Conservation (phyloP, 1,284 basidiomycete genomes). For the Xanthoconium separans region DNA sequence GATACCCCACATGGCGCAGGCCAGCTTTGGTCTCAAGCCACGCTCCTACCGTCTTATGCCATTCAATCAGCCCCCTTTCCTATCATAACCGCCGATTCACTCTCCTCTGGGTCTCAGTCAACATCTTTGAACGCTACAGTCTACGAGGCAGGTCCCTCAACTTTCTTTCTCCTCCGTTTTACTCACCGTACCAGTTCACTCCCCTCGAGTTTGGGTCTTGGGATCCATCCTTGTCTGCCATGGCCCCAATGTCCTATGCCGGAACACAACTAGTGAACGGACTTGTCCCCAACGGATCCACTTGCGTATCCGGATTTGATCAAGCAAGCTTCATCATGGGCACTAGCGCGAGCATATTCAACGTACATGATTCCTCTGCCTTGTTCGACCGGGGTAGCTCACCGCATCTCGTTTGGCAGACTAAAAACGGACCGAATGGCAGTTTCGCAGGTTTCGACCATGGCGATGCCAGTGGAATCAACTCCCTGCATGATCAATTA, state of each 20-base stretch:
- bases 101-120: slow-evolving; percentile 45
- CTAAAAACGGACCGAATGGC: slow-evolving; percentile 45
- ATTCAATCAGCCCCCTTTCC: slow-evolving; percentile 53
- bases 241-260: slow-evolving; percentile 55
- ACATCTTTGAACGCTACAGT: slow-evolving; percentile 49
- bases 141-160: slow-evolving; percentile 49
- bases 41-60: slow-evolving; percentile 46
- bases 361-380: slow-evolving; percentile 38
- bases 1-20: slow-evolving; percentile 60
- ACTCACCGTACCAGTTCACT: slow-evolving; percentile 45
- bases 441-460: slow-evolving; percentile 34
- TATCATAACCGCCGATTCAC: slow-evolving; percentile 54
- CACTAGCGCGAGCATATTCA: slow-evolving; percentile 62
- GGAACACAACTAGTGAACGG: slow-evolving; percentile 60
- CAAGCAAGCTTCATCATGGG: slow-evolving; percentile 67
- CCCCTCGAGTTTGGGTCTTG: slow-evolving; percentile 68
- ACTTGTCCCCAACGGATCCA: slow-evolving; percentile 44
- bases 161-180: background rate
- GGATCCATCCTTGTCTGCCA: slow-evolving; percentile 62
- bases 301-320: slow-evolving; percentile 66
- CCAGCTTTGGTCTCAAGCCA: slow-evolving; percentile 61
- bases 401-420: slow-evolving; percentile 37
- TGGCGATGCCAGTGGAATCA: slow-evolving; percentile 39
- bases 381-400: background rate
- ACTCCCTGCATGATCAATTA: slow-evolving; percentile 48